A percentile compares a stretch with the other conserved stretches of the same genome.
These are phyloP conservation scores for Boletus sp. DNA, from an alignment of 768 basidiomycete genomes.

Conservation along the genomic window DNA sequence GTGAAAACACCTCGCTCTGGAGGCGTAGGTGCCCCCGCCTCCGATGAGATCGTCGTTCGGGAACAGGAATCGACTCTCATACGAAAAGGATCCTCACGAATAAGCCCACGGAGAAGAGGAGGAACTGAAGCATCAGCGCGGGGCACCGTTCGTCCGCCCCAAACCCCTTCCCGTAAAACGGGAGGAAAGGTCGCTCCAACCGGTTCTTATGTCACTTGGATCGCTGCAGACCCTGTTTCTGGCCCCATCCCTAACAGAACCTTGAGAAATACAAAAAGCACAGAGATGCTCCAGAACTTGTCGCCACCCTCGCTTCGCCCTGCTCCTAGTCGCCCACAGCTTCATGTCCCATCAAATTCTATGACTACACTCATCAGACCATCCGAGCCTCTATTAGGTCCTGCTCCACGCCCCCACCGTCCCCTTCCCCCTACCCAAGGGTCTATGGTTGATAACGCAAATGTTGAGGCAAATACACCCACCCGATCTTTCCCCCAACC, in stretches of 20 bases:
- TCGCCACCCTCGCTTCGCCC: conserved; percentile 24
- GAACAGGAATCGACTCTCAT: conserved; percentile 18
- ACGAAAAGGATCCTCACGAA: conserved; percentile 17
- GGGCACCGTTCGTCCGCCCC: conserved; percentile 13
- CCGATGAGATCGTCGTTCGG: conserved; percentile 21
- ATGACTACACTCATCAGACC: conserved; percentile 12
- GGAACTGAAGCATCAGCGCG: background rate
- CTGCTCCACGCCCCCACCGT: conserved; percentile 24
- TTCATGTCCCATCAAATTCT: conserved; percentile 22
- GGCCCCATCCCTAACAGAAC: conserved; percentile 33
- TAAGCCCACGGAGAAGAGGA: conserved; percentile 21
- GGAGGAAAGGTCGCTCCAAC: conserved; percentile 29
- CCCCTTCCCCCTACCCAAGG: conserved; percentile 33
- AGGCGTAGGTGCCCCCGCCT: conserved; percentile 14
- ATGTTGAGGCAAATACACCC: conserved; percentile 16
- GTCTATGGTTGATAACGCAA: conserved; percentile 17
- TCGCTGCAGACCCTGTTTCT: conserved; percentile 33
- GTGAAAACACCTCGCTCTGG: conserved; percentile 13
- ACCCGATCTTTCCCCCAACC: conserved; percentile 23
- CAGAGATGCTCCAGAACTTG: conserved; percentile 27
- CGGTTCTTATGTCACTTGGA: conserved; percentile 23
- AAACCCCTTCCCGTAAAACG: conserved; percentile 6
- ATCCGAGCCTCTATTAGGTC: conserved; percentile 16
- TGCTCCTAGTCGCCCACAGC: conserved; percentile 31
- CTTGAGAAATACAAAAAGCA: conserved; percentile 30